Conservation (phyloP, 2,329 filamentous ascomycete species). For the Leptographium wingfieldii region DNA sequence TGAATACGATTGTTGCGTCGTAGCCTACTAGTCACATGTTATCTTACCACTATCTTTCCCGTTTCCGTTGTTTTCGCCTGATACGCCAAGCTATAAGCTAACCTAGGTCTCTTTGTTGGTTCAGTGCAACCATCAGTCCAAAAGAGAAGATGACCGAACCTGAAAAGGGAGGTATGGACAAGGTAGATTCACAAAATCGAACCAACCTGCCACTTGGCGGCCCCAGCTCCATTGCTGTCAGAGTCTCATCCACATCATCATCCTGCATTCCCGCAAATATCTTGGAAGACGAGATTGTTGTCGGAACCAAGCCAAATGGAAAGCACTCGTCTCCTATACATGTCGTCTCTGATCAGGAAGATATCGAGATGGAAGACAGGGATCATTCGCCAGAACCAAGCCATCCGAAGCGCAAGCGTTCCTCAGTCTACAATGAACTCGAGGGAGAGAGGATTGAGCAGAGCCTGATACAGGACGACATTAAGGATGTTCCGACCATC, state of each 20-base stretch:
- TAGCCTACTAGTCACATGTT: background rate
- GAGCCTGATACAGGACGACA: conserved; percentile 12
- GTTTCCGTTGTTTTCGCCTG: background rate
- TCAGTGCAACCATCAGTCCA: background rate
- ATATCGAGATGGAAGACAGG: conserved; percentile 31
- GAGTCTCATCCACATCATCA: conserved; percentile 19
- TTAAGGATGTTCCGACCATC: background rate
- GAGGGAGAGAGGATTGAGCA: conserved; percentile 34
- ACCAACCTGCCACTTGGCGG: conserved; percentile 23
- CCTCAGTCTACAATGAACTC: conserved; percentile 34
- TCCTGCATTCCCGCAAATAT: conserved; percentile 25
- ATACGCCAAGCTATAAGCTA: background rate
- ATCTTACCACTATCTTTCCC: background rate
- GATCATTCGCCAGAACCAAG: conserved; percentile 24
- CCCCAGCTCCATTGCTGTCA: background rate
- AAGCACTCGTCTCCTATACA: conserved; percentile 23
- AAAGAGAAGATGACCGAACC: conserved; percentile 3
- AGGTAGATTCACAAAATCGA: conserved; percentile 16
- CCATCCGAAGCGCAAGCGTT: conserved; percentile 44
- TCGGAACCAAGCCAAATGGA: conserved; percentile 30
- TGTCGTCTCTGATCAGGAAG: conserved; percentile 25
- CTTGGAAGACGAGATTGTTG: conserved; percentile 40
- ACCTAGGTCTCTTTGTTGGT: background rate
- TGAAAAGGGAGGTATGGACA: conserved; percentile 3
- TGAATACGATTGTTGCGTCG: background rate